phyloP scores from a whole-genome alignment of 495 filamentous ascomycete species.

The Annulohypoxylon nitens region DNA sequence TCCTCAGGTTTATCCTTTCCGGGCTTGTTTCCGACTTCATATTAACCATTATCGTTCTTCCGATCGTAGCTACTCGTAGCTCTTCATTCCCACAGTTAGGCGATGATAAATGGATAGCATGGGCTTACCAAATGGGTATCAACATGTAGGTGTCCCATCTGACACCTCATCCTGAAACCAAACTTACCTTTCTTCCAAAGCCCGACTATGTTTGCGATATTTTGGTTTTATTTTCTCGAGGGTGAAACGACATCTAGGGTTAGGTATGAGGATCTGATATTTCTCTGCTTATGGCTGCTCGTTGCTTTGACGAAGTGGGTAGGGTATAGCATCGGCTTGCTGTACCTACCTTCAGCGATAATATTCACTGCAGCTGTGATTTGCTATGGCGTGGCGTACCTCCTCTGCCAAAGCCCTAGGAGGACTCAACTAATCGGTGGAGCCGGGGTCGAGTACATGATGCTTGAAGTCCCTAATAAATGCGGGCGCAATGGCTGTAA shows the following conservation, averaged over 20 bases:
- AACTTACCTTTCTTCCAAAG: neutral
- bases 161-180: neutral
- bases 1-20: conserved; percentile 1
- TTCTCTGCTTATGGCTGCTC: neutral
- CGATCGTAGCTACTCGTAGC: neutral
- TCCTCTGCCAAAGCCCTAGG: conserved; percentile 12
- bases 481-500: neutral
- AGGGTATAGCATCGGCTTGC: neutral
- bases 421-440: conserved; percentile 9
- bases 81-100: neutral
- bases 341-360: neutral
- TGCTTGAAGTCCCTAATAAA: conserved; percentile 9
- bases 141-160: neutral
- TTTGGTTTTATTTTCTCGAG: neutral
- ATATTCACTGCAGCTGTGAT: neutral
- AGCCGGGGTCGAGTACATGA: conserved; percentile 3
- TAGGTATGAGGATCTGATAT: conserved; percentile 4
- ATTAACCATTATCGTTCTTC: neutral
- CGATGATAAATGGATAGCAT: conserved; percentile 1
- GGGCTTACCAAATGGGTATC: neutral
- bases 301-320: neutral
- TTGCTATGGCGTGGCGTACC: conserved; percentile 5
- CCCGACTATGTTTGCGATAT: neutral
- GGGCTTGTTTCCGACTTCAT: neutral
- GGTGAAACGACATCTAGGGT: neutral